Conservation (phyloP, 225 moss, liverwort and hornwort species). For the Pseudisothecium myosuroides region DNA sequence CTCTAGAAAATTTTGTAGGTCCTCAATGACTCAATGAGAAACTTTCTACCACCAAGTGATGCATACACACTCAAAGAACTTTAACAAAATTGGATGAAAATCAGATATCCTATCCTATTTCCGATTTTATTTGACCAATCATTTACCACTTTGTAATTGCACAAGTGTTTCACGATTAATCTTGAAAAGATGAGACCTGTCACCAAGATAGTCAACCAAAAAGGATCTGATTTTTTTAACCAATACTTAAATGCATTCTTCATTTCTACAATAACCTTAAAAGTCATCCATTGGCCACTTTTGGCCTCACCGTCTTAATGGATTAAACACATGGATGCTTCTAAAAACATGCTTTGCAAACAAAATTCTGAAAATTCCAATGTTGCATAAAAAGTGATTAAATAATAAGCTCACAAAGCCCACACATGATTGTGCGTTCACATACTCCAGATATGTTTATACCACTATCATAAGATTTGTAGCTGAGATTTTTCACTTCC, state of each 20-base stretch:
- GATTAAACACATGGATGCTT: no score
- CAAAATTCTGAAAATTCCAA: no score
- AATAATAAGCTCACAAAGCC: neutral
- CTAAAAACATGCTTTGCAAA: no score
- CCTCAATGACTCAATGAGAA: neutral
- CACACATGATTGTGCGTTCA: neutral
- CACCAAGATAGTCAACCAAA: neutral
- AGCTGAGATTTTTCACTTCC: neutral
- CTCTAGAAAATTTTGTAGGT: neutral
- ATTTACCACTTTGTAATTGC: neutral
- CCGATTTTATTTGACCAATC: accelerated
- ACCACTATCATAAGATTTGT: neutral
- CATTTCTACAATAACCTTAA: no score
- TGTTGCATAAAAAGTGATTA: neutral
- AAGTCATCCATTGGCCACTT: no score
- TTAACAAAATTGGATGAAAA: no score
- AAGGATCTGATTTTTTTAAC: no score
- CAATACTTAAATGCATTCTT: no score
- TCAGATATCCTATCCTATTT: neutral
- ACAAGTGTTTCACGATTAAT: accelerated
- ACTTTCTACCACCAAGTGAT: neutral
- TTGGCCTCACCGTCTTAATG: no score
- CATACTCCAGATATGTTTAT: neutral
- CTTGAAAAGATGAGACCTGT: neutral
- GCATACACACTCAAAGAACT: neutral